Evolutionary conservation across 768 basidiomycete genomes (phyloP).

Genomic region (Holtermanniella nyarrowii): DNA sequence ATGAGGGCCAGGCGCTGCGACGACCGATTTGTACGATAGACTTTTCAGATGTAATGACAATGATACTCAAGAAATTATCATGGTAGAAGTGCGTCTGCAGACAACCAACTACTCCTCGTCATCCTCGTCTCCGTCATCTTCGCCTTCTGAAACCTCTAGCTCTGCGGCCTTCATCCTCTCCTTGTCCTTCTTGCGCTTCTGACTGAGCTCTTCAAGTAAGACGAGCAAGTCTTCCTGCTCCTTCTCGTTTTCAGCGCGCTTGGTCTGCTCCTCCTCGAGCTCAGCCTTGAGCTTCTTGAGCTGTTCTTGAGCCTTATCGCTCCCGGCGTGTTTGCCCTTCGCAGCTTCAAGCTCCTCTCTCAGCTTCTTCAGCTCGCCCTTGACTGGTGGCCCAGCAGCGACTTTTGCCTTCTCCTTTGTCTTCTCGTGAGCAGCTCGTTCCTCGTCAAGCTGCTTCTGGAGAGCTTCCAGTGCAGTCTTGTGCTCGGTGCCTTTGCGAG

Average conservation of each 20-base stretch:
- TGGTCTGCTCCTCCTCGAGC: constrained; percentile 51
- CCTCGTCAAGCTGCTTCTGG: constrained; percentile 7
- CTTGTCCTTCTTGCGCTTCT: constrained; percentile 79
- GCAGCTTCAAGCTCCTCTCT: constrained; percentile 17
- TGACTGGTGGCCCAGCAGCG: constrained; percentile 2
- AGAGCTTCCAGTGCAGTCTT: constrained; percentile 4
- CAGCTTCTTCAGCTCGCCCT: constrained; percentile 6
- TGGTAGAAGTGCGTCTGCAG: not conserved
- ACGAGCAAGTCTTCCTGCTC: constrained; percentile 95
- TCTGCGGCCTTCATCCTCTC: constrained; percentile 59
- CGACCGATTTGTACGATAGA: not conserved
- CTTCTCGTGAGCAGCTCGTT: constrained; percentile 4
- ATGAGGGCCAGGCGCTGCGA: not conserved
- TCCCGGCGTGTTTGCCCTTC: constrained; percentile 5
- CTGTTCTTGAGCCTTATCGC: constrained; percentile 9
- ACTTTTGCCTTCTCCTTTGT: constrained; percentile 12
- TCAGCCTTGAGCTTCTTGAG: constrained; percentile 37
- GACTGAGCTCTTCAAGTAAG: constrained; percentile 77
- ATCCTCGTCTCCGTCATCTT: constrained; percentile 51
- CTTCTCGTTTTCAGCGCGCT: constrained; percentile 74
- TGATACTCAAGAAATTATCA: not conserved
- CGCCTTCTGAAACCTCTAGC: constrained; percentile 86
- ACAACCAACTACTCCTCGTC: constrained; percentile 34
- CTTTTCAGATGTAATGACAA: not conserved
- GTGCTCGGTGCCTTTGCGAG: not conserved